These are phyloP conservation scores for Leccinum fibrillosum DNA, from an alignment of 768 basidiomycete species.

Conservation along the genomic window DNA sequence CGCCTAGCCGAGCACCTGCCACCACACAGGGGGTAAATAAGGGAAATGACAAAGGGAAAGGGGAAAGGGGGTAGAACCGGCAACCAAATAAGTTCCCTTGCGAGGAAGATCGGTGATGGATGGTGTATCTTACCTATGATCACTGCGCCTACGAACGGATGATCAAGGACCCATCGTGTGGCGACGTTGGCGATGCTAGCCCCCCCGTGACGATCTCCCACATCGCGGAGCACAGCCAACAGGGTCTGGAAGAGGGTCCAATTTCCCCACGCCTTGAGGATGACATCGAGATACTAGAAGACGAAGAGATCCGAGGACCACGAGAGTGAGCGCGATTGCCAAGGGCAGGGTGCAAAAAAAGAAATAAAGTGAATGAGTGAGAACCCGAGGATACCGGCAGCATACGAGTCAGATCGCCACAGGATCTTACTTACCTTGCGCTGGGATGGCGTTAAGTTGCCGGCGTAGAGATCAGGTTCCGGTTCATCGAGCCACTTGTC, in stretches of 20 bases:
- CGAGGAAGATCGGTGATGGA: slow-evolving; percentile 3
- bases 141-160: slow-evolving; percentile 72
- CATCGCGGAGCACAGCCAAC: slow-evolving; percentile 51
- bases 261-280: slow-evolving; percentile 72
- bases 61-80: slow-evolving; percentile 25
- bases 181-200: slow-evolving; percentile 76
- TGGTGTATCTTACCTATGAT: slow-evolving; percentile 53
- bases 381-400: not conserved
- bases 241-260: slow-evolving; percentile 76
- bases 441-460: slow-evolving; percentile 73
- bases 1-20: slow-evolving; percentile 62
- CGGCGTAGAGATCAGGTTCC: slow-evolving; percentile 70
- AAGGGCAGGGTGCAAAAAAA: not conserved
- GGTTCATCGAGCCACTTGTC: slow-evolving; percentile 68
- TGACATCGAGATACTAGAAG: slow-evolving; percentile 79
- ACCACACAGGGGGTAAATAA: not conserved
- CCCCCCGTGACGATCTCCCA: slow-evolving; percentile 65
- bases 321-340: not conserved
- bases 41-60: not conserved
- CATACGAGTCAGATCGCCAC: not conserved
- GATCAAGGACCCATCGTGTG: slow-evolving; percentile 81
- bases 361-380: not conserved
- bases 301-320: not conserved
- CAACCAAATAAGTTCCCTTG: not conserved
- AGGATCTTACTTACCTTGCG: slow-evolving; percentile 54